phyloP scores from a whole-genome alignment of 495 filamentous ascomycete genomes.

The Articulospora tetracladia region DNA sequence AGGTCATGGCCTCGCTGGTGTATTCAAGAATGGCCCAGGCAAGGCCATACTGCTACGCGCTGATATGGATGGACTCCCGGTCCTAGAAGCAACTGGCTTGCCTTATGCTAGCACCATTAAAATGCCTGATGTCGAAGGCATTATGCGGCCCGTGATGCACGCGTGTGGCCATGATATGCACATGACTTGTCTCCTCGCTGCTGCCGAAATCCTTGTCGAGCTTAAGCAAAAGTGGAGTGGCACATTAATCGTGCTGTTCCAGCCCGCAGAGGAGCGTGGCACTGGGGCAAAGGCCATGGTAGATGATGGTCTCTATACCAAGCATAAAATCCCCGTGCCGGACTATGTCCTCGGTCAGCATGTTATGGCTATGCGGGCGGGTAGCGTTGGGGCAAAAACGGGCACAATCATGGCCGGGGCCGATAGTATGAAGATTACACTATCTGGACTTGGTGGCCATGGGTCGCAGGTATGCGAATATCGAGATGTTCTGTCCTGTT shows the following conservation, averaged over 20 bases:
- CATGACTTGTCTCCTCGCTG: conserved; percentile 43
- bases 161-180: conserved; percentile 65
- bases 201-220: conserved; percentile 37
- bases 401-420: conserved; percentile 38
- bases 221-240: conserved; percentile 45
- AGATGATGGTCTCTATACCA: conserved; percentile 49
- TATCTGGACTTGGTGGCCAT: conserved; percentile 50
- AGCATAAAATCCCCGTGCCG: conserved; percentile 42
- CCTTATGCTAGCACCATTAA: conserved; percentile 46
- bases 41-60: conserved; percentile 49
- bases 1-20: conserved; percentile 50
- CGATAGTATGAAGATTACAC: conserved; percentile 38
- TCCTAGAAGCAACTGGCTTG: conserved; percentile 49
- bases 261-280: conserved; percentile 52
- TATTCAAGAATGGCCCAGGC: conserved; percentile 50
- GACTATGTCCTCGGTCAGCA: conserved; percentile 56
- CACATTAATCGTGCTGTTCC: conserved; percentile 53
- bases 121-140: conserved; percentile 33
- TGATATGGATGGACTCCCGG: conserved; percentile 58
- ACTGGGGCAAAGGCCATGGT: conserved; percentile 55
- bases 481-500: not conserved
- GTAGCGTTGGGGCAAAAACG: conserved; percentile 33
- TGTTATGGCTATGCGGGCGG: conserved; percentile 35
- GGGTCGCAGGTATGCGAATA: conserved; percentile 26
- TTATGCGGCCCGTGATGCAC: conserved; percentile 53